Percentiles rank a stretch among this genome's conserved stretches.
phyloP scores from a whole-genome alignment of 345 rosid genomes.

The Sonneratia alba region DNA sequence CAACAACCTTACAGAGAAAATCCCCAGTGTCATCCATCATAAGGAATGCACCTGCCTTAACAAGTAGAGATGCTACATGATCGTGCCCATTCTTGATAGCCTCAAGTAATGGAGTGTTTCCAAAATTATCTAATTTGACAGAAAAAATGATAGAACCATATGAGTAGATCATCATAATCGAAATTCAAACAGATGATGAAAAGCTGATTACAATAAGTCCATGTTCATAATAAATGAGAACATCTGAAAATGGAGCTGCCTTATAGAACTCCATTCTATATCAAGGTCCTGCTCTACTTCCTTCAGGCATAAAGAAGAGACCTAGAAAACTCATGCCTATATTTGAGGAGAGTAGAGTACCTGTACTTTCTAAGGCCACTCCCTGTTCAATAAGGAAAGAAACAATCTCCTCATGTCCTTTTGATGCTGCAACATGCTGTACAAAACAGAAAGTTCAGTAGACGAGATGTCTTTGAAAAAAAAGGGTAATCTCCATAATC shows the following conservation, averaged over 20 bases:
- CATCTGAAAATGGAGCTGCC: neutral
- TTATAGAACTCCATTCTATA: neutral
- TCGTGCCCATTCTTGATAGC: conserved; percentile 67
- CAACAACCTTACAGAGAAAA: conserved; percentile 53
- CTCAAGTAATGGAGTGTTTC: conserved; percentile 70
- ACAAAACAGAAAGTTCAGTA: conserved; percentile 2
- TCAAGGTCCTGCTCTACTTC: neutral
- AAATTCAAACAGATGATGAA: neutral
- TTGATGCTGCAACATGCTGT: conserved; percentile 77
- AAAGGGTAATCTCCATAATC: neutral
- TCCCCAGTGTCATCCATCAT: conserved; percentile 49
- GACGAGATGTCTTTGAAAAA: neutral
- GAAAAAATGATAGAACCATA: neutral
- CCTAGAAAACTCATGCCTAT: neutral
- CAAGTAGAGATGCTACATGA: conserved; percentile 45
- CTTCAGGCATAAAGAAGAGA: neutral
- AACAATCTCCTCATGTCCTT: conserved; percentile 58
- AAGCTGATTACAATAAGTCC: too few relatives aligned
- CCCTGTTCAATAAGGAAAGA: conserved; percentile 53
- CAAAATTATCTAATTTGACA: conserved; percentile 40
- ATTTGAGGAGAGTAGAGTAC: conserved; percentile 13
- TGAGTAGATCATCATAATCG: neutral
- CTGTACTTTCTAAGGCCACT: conserved; percentile 38
- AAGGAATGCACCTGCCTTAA: conserved; percentile 50
- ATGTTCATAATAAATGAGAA: neutral